Conservation (phyloP, 106 monocot genomes). For the Acorus gramineus region DNA sequence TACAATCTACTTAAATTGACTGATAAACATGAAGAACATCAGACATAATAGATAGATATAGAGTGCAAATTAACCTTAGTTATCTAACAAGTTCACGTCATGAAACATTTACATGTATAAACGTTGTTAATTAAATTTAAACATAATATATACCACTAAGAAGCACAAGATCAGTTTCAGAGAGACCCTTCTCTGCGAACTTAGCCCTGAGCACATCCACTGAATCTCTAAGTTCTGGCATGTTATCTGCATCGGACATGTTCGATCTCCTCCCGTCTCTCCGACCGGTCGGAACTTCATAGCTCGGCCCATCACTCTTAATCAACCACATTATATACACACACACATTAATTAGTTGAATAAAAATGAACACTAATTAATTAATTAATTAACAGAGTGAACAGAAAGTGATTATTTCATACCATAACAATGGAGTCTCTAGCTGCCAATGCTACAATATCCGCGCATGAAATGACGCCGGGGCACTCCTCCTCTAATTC, state of each 20-base stretch:
- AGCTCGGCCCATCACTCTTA: slow-evolving; percentile 32
- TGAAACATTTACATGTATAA: background rate
- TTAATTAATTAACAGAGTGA: too few relatives aligned
- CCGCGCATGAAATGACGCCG: slow-evolving; percentile 48
- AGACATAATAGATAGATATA: background rate
- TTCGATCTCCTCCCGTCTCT: slow-evolving; percentile 37
- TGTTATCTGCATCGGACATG: slow-evolving; percentile 17
- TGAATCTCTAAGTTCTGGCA: slow-evolving; percentile 35
- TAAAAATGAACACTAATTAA: too few relatives aligned
- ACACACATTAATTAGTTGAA: too few relatives aligned
- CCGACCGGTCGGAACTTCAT: slow-evolving; percentile 37
- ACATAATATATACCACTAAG: slow-evolving; percentile 61
- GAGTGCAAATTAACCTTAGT: background rate
- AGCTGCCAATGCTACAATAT: slow-evolving; percentile 39
- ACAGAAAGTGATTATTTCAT: background rate
- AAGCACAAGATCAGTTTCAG: slow-evolving; percentile 49
- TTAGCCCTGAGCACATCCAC: slow-evolving; percentile 31
- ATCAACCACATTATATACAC: background rate
- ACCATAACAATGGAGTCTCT: slow-evolving; percentile 27
- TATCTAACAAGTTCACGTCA: too few relatives aligned
- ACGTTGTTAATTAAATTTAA: too few relatives aligned
- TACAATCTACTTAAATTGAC: too few relatives aligned
- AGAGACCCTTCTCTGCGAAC: slow-evolving; percentile 46
- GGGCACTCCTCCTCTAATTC: slow-evolving; percentile 25
- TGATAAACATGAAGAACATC: background rate